Base-by-base conservation (phyloP, 257 asterid species). In the Rhazya stricta region DNA sequence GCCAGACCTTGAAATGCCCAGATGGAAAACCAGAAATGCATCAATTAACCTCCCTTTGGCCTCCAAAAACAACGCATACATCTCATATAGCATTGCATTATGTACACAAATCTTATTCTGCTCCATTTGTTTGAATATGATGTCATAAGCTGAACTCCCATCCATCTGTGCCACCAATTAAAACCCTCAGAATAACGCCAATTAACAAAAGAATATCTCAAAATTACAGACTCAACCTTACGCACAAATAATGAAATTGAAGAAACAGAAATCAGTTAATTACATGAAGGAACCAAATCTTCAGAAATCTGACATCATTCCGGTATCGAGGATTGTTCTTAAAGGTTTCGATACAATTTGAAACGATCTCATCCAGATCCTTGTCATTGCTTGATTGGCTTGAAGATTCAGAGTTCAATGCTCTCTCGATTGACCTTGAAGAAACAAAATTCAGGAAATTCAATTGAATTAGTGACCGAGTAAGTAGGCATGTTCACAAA, bases 241-340 rank as follows among this genome's bases (percentile, higher is more conserved):
- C 6, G n/a, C 43, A 15, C 16, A 60, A 29, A 2, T 27, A 19
- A 12, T 18, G 60, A 27, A 32, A 18, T 10, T 11, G n/a, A 37
- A 18, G 37, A 67, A 68, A 57, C n/a, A 56, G 34, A 41, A 53
- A 43, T 6, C 0, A 29, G 9, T 8, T 56, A 11, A 74, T 84
- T 95, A 95, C 99, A 80, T 92, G 77, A 81, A 95, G 89, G 82
- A 92, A 85, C 97, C 99, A 95, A 74, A 92, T 85, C 87, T 89
- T 89, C 82, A 95, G 97, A 84, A 91, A 95, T 87, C 99, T 87
- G 90, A 83, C 75, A 79, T 95, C 99, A 72, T 89, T 83, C 69
- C 82, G 79, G 78, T 88, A 95, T 45, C 88, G 96, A 67, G 85
- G 84, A 75, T 91, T 89, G 74, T 74, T 73, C 85, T 89, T 92